phyloP scores from a whole-genome alignment of 495 filamentous ascomycete species.

The Bathelium albidoporum region DNA sequence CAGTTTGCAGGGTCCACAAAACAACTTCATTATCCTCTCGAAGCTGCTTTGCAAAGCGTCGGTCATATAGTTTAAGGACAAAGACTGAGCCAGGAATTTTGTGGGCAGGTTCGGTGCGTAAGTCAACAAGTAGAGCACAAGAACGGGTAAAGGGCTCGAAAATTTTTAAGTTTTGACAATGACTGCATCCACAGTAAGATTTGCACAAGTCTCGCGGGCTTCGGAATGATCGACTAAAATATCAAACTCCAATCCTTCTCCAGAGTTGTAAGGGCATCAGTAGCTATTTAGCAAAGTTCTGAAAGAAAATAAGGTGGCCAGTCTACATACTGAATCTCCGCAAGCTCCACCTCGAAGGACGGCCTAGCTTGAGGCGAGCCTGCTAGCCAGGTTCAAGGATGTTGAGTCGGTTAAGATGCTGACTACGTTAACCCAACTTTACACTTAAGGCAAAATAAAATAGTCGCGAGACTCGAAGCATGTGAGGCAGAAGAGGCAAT shows the following conservation, averaged over 20 bases:
- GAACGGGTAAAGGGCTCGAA: constrained; percentile 28
- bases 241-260: constrained; percentile 1
- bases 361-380: not conserved
- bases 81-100: not conserved
- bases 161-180: constrained; percentile 21
- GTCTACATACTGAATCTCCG: constrained; percentile 5
- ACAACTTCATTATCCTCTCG: constrained; percentile 16
- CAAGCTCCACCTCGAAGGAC: not conserved
- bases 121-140: constrained; percentile 19
- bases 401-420: not conserved
- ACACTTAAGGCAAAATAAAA: not conserved
- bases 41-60: constrained; percentile 27
- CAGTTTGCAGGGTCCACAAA: constrained; percentile 18
- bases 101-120: constrained; percentile 8
- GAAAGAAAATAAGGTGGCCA: not conserved
- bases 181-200: not conserved
- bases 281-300: not conserved
- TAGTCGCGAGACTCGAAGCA: not conserved
- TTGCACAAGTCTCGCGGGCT: not conserved
- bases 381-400: not conserved
- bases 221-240: not conserved
- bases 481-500: not conserved
- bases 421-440: not conserved
- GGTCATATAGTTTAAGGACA: constrained; percentile 27
- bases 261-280: constrained; percentile 4